Conservation (phyloP, 345 rosid genomes). For the Diplotaxis tenuifolia region DNA sequence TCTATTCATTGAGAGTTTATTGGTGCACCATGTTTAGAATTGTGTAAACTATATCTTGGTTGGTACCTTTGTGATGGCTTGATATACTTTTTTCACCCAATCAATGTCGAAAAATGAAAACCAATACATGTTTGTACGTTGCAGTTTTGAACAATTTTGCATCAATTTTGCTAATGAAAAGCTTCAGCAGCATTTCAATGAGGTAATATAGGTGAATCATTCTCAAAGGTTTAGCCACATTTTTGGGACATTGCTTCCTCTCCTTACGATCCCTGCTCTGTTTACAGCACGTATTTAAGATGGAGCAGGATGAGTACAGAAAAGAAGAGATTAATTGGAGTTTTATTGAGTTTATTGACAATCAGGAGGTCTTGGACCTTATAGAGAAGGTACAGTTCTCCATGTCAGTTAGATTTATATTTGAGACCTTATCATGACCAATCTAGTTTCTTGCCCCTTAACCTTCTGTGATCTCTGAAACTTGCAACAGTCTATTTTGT, state of each 20-base stretch:
- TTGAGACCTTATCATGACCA: neutral
- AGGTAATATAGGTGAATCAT: neutral
- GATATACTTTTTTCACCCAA: neutral
- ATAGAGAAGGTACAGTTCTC: neutral
- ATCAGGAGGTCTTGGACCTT: neutral
- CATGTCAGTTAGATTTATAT: neutral
- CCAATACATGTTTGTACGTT: neutral
- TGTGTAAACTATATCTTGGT: neutral
- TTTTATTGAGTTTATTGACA: neutral
- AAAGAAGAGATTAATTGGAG: neutral
- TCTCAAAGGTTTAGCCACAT: neutral
- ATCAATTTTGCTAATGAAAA: neutral
- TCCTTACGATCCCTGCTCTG: neutral
- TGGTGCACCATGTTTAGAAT: neutral
- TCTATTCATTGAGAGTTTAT: neutral
- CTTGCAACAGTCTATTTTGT: constrained; percentile 15
- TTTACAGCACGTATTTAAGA: neutral
- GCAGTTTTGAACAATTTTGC: neutral
- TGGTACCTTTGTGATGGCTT: neutral
- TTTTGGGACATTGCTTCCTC: neutral
- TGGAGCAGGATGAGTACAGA: neutral
- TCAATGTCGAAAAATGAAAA: neutral
- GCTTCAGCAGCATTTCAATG: neutral
- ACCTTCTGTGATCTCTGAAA: neutral
- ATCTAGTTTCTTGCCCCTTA: neutral